Base-by-base conservation (phyloP, 345 rosid genomes). In the Rhodomyrtus tomentosa region DNA sequence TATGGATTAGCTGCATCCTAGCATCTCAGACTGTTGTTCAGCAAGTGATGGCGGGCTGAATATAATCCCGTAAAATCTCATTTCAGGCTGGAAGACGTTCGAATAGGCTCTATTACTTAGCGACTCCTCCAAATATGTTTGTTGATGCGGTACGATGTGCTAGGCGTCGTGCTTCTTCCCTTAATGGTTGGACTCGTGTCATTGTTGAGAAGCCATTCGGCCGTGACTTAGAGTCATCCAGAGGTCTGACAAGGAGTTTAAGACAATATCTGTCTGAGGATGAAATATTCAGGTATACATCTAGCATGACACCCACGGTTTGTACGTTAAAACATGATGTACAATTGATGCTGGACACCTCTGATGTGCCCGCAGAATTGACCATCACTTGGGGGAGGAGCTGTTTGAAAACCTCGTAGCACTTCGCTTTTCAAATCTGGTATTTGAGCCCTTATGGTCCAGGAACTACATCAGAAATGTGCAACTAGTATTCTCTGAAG, bases 201-300 rank as follows among this genome's bases (percentile, higher is more conserved):
- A 92, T 92, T 32, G 87, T 91, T 76, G 94, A 92, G 62, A 90
- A 92, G 84, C 94, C 94, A 84, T 92, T 92, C 68, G 92, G 92
- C 81, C 91, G 84, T 11, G 94, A 92, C 87, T 84, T 87, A 1
- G 89, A 89, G 36, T 92, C 94, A 81, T 92, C 94, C 53, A 83
- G 88, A 27, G 88, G 88, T 86, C 82, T 91, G 51, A 89, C 91
- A 50, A 87, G 82, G 85, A 81, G 85, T 84, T 84, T 92, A 84
- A 87, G 84, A 86, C 91, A 88, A 81, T 88, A 88, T 80, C 86
- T 92, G 32, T 72, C 79, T 8, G 94, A 92, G 85, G 90, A 91
- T 76, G 92, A 92, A 82, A 92, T 91, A 84, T 89, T 92, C 92
- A 89, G 94, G 94, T 91, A 68, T 56, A 16, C 20, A 50, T 84